A percentile compares a stretch with the other conserved stretches of the same genome.
These are phyloP conservation scores for Chrysanthemum seticuspe DNA, from an alignment of 129 eudicot species.

Conservation along the genomic window DNA sequence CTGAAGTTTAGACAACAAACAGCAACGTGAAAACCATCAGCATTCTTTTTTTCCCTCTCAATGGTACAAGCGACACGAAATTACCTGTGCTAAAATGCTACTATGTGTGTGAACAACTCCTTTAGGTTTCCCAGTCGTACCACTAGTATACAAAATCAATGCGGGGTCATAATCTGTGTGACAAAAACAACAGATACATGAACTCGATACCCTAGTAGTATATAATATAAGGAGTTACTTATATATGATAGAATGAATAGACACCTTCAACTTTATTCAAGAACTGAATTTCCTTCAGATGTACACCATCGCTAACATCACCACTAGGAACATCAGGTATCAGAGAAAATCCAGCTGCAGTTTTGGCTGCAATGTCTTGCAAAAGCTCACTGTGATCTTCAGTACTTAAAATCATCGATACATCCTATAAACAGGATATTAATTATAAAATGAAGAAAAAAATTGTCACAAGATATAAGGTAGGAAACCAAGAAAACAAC, in stretches of 20 bases:
- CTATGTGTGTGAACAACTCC: constrained; percentile 96
- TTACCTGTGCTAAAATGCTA: constrained; percentile 91
- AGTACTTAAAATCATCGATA: constrained; percentile 86
- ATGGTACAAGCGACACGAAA: constrained; percentile 1
- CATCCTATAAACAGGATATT: constrained; percentile 49
- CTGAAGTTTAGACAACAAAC: constrained; percentile 47
- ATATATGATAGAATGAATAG: constrained; percentile 5
- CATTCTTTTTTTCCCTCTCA: neutral
- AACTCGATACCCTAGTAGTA: neutral
- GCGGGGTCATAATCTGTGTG: constrained; percentile 75
- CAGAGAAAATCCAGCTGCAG: constrained; percentile 61
- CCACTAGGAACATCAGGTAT: constrained; percentile 64
- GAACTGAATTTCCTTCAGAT: constrained; percentile 31
- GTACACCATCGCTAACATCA: constrained; percentile 26
- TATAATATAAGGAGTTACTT: neutral
- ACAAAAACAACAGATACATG: neutral
- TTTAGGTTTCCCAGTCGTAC: constrained; percentile 98
- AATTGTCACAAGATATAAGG: neutral
- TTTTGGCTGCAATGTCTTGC: constrained; percentile 73
- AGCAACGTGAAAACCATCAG: constrained; percentile 5
- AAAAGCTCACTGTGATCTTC: constrained; percentile 84
- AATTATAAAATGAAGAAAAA: neutral
- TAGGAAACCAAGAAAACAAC: neutral
- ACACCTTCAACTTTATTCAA: constrained; percentile 52
- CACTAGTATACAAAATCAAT: constrained; percentile 91